A percentile compares a stretch with the other conserved stretches of the same genome.
These are phyloP conservation scores for Bipolaris victoriae DNA, from an alignment of 2,329 filamentous ascomycete genomes.

Conservation along the genomic window DNA sequence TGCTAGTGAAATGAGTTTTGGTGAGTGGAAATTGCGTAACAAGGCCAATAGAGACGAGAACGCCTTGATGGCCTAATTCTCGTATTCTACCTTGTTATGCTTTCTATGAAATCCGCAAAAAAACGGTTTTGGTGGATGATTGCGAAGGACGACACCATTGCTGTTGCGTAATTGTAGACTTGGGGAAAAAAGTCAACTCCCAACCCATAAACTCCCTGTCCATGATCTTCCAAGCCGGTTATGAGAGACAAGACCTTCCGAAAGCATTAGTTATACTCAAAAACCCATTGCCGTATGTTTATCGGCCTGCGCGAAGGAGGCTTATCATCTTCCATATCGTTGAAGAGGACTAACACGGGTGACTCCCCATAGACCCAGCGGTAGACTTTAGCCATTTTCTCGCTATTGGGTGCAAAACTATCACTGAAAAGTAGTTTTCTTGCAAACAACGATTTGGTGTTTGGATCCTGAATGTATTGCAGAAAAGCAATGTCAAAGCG, in stretches of 20 bases:
- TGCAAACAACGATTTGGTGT: not conserved
- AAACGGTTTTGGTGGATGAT: not conserved
- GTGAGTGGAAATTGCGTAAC: not conserved
- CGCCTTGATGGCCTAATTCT: not conserved
- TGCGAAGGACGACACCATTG: not conserved
- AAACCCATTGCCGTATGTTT: slow-evolving; percentile 6
- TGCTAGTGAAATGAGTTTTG: not conserved
- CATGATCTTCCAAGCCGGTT: not conserved
- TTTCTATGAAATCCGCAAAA: not conserved
- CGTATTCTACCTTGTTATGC: not conserved
- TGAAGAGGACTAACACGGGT: not conserved
- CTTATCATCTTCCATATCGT: not conserved
- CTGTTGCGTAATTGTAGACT: not conserved
- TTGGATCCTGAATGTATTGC: not conserved
- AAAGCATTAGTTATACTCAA: slow-evolving; percentile 1
- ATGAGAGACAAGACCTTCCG: not conserved
- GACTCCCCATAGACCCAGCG: slow-evolving; percentile 6
- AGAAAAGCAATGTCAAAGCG: slow-evolving; percentile 1
- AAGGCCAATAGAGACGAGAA: not conserved
- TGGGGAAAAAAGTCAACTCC: not conserved
- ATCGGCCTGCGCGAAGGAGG: not conserved
- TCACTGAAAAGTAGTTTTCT: not conserved
- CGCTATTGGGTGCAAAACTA: not conserved
- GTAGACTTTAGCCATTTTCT: not conserved
- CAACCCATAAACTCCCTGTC: not conserved